Evolutionary conservation across 495 filamentous ascomycete genomes (phyloP), one percentile per base, ranked within the genome.

Genomic region (Pyronema omphalodes): DNA sequence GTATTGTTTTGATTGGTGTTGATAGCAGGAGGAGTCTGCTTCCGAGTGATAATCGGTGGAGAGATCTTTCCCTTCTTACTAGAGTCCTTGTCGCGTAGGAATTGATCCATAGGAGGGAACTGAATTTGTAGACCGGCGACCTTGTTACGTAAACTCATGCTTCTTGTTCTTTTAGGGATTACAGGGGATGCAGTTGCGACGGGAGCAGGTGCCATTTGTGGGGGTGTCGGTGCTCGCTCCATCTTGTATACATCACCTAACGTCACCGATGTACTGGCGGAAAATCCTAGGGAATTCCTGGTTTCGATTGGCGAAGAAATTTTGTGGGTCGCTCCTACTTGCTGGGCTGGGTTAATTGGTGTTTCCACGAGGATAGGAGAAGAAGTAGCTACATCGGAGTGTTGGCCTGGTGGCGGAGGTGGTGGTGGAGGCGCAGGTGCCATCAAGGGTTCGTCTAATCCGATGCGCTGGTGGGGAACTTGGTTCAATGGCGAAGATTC

Each of bases 81-180:
- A 37, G 35, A 40, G 50, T 23, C 19, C 9, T 14, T 18, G 50
- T 52, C 70, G n/a, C 64, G 70, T 44, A 74, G 64, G 8, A 74
- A 66, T 4, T 69, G 68, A 57, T 82, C 74, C 49, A 78, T 68
- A 1, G 78, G 71, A 37, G 80, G 75, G 57, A 84, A 73, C 14
- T 80, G 78, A 49, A 93, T 76, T 51, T 91, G 79, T 37, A 98
- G 71, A 1, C 82, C 84, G 55, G 84, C 79, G 2, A 37, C 35
- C n/a, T 40, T 52, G 23, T 37, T 34, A 6, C 35, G 36, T 34
- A 43, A 17, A 12, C 35, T 18, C 14, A 14, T 14, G 35, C 50
- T 52, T n/a, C 14, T 14, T 3, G 11, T 33, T 14, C 50, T 35
- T 11, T 11, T 33, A 8, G 44, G 44, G 50, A 52, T 40, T 11